Conservation (phyloP, 1,139 yeast species). For the Blastobotrys malaysiensis region DNA sequence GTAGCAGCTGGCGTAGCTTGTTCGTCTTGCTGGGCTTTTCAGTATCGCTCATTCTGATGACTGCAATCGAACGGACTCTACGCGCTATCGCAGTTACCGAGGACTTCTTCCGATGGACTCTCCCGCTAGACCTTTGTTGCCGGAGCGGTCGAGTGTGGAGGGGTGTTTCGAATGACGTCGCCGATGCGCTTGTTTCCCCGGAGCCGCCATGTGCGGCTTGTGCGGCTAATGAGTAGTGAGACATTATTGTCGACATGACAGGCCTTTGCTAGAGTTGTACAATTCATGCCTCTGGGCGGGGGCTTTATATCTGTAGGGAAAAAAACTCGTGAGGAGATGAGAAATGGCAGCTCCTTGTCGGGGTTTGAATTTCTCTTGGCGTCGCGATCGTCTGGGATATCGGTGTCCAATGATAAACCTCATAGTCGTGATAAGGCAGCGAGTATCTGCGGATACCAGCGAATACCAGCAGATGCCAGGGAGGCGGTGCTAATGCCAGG, state of each 20-base stretch:
- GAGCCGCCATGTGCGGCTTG: neutral
- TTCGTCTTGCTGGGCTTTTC: neutral
- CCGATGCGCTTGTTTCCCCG: neutral
- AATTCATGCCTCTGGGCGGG: too few species aligned
- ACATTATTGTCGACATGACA: neutral
- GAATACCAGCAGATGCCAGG: too few species aligned
- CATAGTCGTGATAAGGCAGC: too few species aligned
- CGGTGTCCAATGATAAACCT: too few species aligned
- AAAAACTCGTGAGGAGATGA: too few species aligned
- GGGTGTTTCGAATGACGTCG: neutral
- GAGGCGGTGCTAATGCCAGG: too few species aligned
- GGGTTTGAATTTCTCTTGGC: too few species aligned
- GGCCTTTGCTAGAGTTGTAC: too few species aligned
- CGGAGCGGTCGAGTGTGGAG: neutral
- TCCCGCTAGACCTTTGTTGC: neutral
- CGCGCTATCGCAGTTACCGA: neutral
- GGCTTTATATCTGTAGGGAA: too few species aligned
- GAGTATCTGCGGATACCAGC: too few species aligned
- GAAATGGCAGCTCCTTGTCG: too few species aligned
- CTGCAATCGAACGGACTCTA: neutral
- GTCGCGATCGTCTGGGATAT: too few species aligned
- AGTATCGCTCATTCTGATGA: neutral
- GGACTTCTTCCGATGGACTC: neutral
- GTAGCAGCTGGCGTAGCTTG: neutral
- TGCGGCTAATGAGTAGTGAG: neutral